These are phyloP conservation scores for Beauveria varroae DNA, from an alignment of 2,329 filamentous ascomycete species.

Conservation along the genomic window DNA sequence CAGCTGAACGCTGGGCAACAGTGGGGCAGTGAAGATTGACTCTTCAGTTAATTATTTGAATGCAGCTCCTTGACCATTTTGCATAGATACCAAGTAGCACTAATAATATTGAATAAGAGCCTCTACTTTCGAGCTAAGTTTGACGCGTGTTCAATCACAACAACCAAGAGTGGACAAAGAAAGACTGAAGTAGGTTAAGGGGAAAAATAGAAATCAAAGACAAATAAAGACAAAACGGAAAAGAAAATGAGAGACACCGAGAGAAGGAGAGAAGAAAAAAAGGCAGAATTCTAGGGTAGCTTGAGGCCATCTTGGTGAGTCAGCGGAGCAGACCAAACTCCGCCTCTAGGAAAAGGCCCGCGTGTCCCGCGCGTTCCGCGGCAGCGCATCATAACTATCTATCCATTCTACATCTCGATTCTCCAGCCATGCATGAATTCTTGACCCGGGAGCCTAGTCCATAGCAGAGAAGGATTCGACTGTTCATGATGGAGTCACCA, in stretches of 20 bases:
- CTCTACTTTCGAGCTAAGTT: too few species aligned
- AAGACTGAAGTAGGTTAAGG: too few species aligned
- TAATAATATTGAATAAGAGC: too few species aligned
- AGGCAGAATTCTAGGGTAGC: neutral
- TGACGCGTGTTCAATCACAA: too few species aligned
- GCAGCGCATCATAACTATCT: neutral
- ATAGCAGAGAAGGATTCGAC: neutral
- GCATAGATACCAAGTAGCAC: too few species aligned
- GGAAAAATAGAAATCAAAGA: too few species aligned
- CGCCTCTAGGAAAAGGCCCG: neutral
- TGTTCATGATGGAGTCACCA: conserved; percentile 6
- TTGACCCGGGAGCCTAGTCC: neutral
- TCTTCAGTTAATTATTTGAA: too few species aligned
- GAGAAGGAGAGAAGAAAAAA: neutral
- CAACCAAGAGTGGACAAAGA: too few species aligned
- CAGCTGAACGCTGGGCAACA: too few species aligned
- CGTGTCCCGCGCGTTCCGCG: conserved; percentile 1
- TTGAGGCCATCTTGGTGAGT: neutral
- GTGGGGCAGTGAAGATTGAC: too few species aligned
- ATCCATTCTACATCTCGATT: neutral
- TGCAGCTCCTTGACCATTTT: too few species aligned
- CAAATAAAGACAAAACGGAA: neutral
- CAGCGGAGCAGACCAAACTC: neutral
- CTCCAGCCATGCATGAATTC: neutral
- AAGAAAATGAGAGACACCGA: neutral